These are phyloP conservation scores for Zalaria obscura DNA, from an alignment of 2,329 filamentous ascomycete species.

Conservation along the genomic window DNA sequence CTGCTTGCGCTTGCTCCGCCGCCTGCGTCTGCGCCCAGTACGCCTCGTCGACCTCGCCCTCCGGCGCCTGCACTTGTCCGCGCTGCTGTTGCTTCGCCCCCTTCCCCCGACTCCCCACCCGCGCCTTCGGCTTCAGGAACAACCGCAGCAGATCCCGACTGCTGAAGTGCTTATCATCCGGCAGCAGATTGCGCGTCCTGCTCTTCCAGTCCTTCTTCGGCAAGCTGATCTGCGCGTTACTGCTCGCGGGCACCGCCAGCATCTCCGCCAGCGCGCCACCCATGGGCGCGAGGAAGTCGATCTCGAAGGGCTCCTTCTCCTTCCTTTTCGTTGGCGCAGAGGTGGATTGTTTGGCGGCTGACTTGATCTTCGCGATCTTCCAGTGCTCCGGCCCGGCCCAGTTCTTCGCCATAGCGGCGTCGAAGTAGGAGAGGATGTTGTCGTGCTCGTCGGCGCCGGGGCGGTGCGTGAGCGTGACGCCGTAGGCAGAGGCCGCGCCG, in stretches of 20 bases:
- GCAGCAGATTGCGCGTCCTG: slow-evolving; percentile 80
- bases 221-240: slow-evolving; percentile 67
- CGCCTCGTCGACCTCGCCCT: slow-evolving; percentile 80
- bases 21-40: slow-evolving; percentile 73
- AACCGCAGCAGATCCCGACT: slow-evolving; percentile 78
- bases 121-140: slow-evolving; percentile 89
- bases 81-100: slow-evolving; percentile 27
- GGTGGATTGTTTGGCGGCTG: slow-evolving; percentile 46
- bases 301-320: slow-evolving; percentile 92
- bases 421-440: slow-evolving; percentile 95
- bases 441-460: slow-evolving; percentile 58
- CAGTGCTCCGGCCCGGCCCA: slow-evolving; percentile 98
- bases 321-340: slow-evolving; percentile 53
- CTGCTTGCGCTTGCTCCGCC: slow-evolving; percentile 15
- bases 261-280: slow-evolving; percentile 56
- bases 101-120: slow-evolving; percentile 53
- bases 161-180: slow-evolving; percentile 97
- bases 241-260: slow-evolving; percentile 68
- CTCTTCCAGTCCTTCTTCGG: slow-evolving; percentile 94
- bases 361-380: slow-evolving; percentile 89
- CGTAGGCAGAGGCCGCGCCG: slow-evolving; percentile 53
- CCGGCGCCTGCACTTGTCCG: slow-evolving; percentile 37
- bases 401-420: slow-evolving; percentile 90
- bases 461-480: slow-evolving; percentile 59
- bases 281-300: slow-evolving; percentile 72